Percentiles rank a stretch among this genome's conserved stretches.
These are phyloP conservation scores for Penicillium canariense DNA, from an alignment of 495 filamentous ascomycete species.

Conservation along the genomic window DNA sequence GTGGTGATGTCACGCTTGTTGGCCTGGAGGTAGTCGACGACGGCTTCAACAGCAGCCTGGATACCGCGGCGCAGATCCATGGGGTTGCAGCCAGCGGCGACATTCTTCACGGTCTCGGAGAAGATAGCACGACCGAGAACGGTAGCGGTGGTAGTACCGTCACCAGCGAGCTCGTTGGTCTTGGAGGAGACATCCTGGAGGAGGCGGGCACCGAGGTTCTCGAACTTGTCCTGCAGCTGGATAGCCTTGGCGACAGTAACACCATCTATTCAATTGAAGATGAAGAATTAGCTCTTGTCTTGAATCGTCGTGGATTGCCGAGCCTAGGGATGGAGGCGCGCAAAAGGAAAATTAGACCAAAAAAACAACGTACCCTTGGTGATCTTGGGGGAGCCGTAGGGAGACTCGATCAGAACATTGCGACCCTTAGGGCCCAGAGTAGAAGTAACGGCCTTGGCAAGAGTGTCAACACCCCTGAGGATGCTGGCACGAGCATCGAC, in stretches of 20 bases:
- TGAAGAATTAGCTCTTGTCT: conserved; percentile 5
- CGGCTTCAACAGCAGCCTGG: conserved; percentile 91
- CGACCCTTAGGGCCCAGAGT: conserved; percentile 97
- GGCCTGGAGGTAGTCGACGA: conserved; percentile 86
- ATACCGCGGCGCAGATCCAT: conserved; percentile 98
- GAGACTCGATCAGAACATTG: conserved; percentile 96
- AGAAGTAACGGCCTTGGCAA: conserved; percentile 93
- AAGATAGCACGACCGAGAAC: conserved; percentile 98
- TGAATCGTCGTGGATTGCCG: background rate
- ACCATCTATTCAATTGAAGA: conserved; percentile 61
- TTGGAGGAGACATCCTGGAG: conserved; percentile 98
- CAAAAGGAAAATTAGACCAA: too few species aligned
- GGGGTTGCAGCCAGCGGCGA: conserved; percentile 98
- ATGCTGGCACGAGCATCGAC: conserved; percentile 89
- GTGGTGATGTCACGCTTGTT: conserved; percentile 98
- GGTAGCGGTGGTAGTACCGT: conserved; percentile 96
- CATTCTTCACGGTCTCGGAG: conserved; percentile 99
- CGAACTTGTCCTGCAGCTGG: conserved; percentile 95
- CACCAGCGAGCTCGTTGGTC: conserved; percentile 98
- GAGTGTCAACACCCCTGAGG: conserved; percentile 91
- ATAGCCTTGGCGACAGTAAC: conserved; percentile 93
- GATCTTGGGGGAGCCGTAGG: conserved; percentile 98
- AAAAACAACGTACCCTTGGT: conserved; percentile 76
- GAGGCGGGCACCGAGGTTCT: conserved; percentile 95
- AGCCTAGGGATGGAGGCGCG: background rate